Base-by-base conservation (phyloP, 2,329 filamentous ascomycete species). In the Colletotrichum noveboracense region DNA sequence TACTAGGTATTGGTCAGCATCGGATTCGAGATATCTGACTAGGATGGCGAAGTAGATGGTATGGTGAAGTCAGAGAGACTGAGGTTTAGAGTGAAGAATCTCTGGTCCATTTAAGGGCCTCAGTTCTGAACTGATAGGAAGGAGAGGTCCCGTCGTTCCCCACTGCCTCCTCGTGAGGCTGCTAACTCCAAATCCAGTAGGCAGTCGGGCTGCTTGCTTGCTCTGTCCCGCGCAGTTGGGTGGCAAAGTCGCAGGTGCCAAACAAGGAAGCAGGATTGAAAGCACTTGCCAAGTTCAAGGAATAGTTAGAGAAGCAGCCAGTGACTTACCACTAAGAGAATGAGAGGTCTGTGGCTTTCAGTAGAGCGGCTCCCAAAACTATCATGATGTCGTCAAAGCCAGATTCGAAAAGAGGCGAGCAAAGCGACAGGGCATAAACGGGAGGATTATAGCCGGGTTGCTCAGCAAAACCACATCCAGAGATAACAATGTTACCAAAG, bases 251-350 rank as follows among this genome's bases (percentile, higher is more conserved):
- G 18, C 58, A 14, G 28, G 12, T 32, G 30, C 58, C 58, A 34
- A 32, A 62, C 28, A 34, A 32, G n/a, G 58, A 62, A 62, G 28
- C 12, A 34, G 7, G 18, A 12, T 18, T 10, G 9, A 26, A 7
- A 6, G 8, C 14, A 21, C 12, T 8, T 24, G 18, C n/a, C 7
- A 10, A 16, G 13, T 34, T 12, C 21, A 6, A 30, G 7, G 7
- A 12, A 56, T 12, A 12, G 14, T 60, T 18, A 16, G 24, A 26
- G 30, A 10, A 38, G 58, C 7, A 61, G 52, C 60, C 16, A 75
- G 60, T 16, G 34, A 82, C 84, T 83, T 79, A 87, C 85, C 84
- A 85, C 84, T 87, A 87, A 80, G 80, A 85, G 76, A 81, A 83
- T 80, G 79, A 83, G 78, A 82, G 79, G 77, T 80, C 80, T 77